Percentiles rank a stretch among this genome's conserved stretches.
Conservation (phyloP, 495 filamentous ascomycete species). For the Penicillium lagena region DNA sequence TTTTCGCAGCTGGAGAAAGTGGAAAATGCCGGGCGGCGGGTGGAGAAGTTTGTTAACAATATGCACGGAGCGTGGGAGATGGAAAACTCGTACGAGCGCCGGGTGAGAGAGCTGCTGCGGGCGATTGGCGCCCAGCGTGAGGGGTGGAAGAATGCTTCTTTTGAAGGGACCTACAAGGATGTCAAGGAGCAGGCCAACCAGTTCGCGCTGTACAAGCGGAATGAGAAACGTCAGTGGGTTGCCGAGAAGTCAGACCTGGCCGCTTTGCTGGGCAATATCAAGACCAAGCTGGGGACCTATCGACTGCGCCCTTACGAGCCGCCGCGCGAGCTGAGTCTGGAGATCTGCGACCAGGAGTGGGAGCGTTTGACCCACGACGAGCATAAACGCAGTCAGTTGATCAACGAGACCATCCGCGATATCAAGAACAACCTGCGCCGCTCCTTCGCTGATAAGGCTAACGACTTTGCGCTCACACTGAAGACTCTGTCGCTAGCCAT, state of each 20-base stretch:
- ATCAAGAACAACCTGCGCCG: slow-evolving; percentile 93
- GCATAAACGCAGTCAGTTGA: slow-evolving; percentile 79
- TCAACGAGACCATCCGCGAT: slow-evolving; percentile 96
- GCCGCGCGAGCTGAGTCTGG: slow-evolving; percentile 69
- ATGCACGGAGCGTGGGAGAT: slow-evolving; percentile 99
- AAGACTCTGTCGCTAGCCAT: slow-evolving; percentile 91
- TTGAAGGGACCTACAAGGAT: slow-evolving; percentile 88
- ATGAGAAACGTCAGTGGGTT: slow-evolving; percentile 87
- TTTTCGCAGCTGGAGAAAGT: slow-evolving; percentile 98
- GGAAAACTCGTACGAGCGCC: slow-evolving; percentile 88
- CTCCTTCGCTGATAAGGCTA: slow-evolving; percentile 91
- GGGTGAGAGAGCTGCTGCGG: slow-evolving; percentile 74
- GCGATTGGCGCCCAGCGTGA: slow-evolving; percentile 66
- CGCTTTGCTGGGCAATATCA: slow-evolving; percentile 93
- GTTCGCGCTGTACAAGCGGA: slow-evolving; percentile 83
- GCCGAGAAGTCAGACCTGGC: slow-evolving; percentile 95
- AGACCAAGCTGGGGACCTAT: slow-evolving; percentile 95
- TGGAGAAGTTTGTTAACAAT: slow-evolving; percentile 97
- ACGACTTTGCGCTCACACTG: slow-evolving; percentile 90
- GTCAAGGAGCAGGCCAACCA: slow-evolving; percentile 78
- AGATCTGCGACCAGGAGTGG: slow-evolving; percentile 81
- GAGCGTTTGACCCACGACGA: slow-evolving; percentile 68
- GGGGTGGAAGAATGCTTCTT: slow-evolving; percentile 69
- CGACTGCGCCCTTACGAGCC: slow-evolving; percentile 86
- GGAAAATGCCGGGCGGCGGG: slow-evolving; percentile 90